A percentile compares a stretch with the other conserved stretches of the same genome.
Evolutionary conservation across 2,329 filamentous ascomycete species (phyloP).

Genomic region (Nemania serpens): DNA sequence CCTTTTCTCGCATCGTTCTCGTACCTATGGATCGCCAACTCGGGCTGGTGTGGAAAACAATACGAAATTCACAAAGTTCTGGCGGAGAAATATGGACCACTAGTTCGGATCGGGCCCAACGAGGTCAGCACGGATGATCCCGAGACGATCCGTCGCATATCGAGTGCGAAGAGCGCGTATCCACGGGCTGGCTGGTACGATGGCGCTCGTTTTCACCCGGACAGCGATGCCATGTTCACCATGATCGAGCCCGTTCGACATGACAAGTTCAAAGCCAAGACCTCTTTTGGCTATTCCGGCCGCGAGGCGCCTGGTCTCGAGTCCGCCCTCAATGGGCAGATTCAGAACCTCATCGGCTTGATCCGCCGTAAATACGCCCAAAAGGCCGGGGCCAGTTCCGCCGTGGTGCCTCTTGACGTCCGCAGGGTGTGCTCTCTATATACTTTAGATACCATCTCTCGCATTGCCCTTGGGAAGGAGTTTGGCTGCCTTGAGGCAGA

Average conservation of each 20-base stretch:
- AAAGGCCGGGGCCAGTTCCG: not conserved
- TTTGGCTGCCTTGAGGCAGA: slow-evolving; percentile 33
- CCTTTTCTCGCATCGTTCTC: slow-evolving; percentile 39
- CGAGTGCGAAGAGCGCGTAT: slow-evolving; percentile 22
- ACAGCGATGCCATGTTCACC: slow-evolving; percentile 29
- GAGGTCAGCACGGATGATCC: slow-evolving; percentile 43
- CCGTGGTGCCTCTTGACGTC: slow-evolving; percentile 26
- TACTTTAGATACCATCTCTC: slow-evolving; percentile 34
- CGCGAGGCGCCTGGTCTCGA: slow-evolving; percentile 31
- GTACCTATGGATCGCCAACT: slow-evolving; percentile 40
- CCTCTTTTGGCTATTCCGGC: slow-evolving; percentile 29
- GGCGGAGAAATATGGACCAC: slow-evolving; percentile 34
- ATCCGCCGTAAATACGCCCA: slow-evolving; percentile 29
- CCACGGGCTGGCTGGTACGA: slow-evolving; percentile 30
- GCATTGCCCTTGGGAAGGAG: slow-evolving; percentile 32
- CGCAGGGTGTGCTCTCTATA: slow-evolving; percentile 27
- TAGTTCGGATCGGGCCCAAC: slow-evolving; percentile 45
- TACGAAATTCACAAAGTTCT: slow-evolving; percentile 31
- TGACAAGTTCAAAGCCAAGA: slow-evolving; percentile 30
- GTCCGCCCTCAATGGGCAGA: slow-evolving; percentile 28
- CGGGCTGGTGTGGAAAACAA: slow-evolving; percentile 32
- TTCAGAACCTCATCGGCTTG: slow-evolving; percentile 23
- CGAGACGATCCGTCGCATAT: slow-evolving; percentile 28
- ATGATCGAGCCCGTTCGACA: slow-evolving; percentile 25
- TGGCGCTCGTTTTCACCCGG: slow-evolving; percentile 26